These are phyloP conservation scores for Scalesia atractyloides DNA, from an alignment of 129 eudicot species.

Conservation along the genomic window DNA sequence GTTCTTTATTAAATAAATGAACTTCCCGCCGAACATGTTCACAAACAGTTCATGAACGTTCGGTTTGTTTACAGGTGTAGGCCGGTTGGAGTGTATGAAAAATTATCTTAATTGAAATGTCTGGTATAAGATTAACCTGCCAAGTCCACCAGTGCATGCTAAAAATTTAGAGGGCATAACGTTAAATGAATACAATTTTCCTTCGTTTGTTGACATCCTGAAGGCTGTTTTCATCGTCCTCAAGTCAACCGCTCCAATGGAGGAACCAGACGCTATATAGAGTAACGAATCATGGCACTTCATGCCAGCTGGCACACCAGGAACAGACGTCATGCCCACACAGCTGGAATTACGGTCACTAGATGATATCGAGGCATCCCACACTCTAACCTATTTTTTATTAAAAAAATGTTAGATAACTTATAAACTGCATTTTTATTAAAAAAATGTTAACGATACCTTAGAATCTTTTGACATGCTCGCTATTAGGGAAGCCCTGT, in stretches of 20 bases:
- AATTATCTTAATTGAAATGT: neutral
- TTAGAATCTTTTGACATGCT: constrained; percentile 83
- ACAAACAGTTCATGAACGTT: too few relatives aligned
- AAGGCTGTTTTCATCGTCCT: constrained; percentile 69
- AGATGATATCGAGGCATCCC: constrained; percentile 73
- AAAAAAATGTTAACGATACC: constrained; percentile 38
- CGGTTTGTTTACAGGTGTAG: too few relatives aligned
- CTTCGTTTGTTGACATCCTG: constrained; percentile 36
- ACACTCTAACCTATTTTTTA: constrained; percentile 63
- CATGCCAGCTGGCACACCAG: constrained; percentile 64
- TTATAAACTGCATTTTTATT: neutral
- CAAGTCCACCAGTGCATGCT: constrained; percentile 68
- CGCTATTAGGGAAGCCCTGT: constrained; percentile 68
- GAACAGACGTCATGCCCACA: constrained; percentile 66
- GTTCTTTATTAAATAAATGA: too few relatives aligned
- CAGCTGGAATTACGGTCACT: constrained; percentile 69
- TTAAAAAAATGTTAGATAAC: constrained; percentile 12
- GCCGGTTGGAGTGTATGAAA: neutral
- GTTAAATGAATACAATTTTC: constrained; percentile 56
- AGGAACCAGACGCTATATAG: constrained; percentile 69
- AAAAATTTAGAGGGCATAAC: constrained; percentile 61
- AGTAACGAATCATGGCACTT: constrained; percentile 77
- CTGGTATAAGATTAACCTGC: constrained; percentile 48
- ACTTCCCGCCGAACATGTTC: too few relatives aligned
- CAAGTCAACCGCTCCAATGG: constrained; percentile 73